These are phyloP conservation scores for Rhododendron simsii DNA, from an alignment of 148 eudicot genomes.

Conservation along the genomic window DNA sequence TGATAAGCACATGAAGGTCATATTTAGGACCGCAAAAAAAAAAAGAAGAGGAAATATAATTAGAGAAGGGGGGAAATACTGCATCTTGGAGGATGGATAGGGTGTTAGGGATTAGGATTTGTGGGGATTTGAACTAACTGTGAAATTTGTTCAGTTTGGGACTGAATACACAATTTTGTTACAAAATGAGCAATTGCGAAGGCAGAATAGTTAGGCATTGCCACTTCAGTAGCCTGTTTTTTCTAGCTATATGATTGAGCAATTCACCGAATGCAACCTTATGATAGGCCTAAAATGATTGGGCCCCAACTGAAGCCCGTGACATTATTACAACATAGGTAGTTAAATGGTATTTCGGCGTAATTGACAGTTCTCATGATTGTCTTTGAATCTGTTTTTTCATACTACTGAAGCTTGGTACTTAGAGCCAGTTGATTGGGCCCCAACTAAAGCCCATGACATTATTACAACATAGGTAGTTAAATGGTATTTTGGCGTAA, in stretches of 20 bases:
- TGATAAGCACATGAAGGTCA: neutral
- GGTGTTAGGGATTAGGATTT: neutral
- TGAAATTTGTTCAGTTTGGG: neutral
- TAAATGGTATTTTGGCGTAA: neutral
- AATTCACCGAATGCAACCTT: neutral
- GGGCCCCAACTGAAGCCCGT: neutral
- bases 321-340: neutral
- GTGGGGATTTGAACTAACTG: neutral
- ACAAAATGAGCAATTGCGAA: neutral
- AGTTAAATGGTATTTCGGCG: neutral
- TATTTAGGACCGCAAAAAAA: neutral
- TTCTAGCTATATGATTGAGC: neutral
- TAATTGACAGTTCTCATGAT: neutral
- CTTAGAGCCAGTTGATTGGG: neutral
- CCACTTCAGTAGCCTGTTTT: neutral
- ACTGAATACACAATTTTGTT: neutral
- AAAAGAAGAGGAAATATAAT: neutral
- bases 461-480: neutral
- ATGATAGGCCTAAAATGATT: neutral
- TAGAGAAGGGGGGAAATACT: neutral
- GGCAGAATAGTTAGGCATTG: neutral
- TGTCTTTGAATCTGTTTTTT: neutral
- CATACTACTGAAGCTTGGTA: neutral
- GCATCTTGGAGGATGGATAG: neutral
- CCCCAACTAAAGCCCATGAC: neutral